Percentiles rank a stretch among this genome's conserved stretches.
phyloP scores from a whole-genome alignment of 495 filamentous ascomycete species.

The Aspergillus conjunctus region DNA sequence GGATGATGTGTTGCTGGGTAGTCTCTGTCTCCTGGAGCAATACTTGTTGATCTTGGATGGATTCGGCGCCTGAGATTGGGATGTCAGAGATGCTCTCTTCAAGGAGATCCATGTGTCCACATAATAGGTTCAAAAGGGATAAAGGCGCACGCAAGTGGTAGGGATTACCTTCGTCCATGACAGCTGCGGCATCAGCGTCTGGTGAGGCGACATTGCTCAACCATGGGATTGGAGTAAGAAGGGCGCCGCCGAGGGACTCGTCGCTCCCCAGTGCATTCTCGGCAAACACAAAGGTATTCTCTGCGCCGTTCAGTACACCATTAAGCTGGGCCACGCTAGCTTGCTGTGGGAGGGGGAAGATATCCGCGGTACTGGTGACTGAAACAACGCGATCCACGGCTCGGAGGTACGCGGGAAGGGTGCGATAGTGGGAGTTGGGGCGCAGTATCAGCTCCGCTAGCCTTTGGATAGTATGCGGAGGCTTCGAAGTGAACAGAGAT shows the following conservation, averaged over 20 bases:
- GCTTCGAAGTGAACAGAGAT: constrained; percentile 67
- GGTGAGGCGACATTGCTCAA: constrained; percentile 49
- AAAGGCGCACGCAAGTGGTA: neutral
- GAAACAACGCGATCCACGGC: constrained; percentile 90
- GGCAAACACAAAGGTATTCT: constrained; percentile 35
- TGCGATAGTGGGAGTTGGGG: constrained; percentile 77
- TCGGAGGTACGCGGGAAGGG: constrained; percentile 79
- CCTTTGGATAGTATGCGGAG: constrained; percentile 91
- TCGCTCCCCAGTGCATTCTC: constrained; percentile 67
- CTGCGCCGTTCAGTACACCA: constrained; percentile 39
- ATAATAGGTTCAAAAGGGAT: neutral
- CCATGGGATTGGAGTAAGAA: constrained; percentile 95
- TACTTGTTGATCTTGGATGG: constrained; percentile 28
- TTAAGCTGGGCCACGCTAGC: constrained; percentile 50
- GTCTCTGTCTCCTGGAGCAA: constrained; percentile 16
- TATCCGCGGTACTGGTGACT: constrained; percentile 78
- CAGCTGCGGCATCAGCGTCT: constrained; percentile 29
- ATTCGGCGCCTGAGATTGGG: neutral
- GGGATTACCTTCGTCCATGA: constrained; percentile 20
- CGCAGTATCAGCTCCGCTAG: constrained; percentile 85
- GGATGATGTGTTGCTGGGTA: constrained; percentile 8
- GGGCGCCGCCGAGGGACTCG: constrained; percentile 85
- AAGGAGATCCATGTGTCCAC: neutral
- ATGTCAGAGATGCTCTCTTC: neutral
- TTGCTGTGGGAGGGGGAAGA: constrained; percentile 77